Evolutionary conservation across 2,329 filamentous ascomycete species (phyloP).

Genomic region (Chaetomium olivaceum): DNA sequence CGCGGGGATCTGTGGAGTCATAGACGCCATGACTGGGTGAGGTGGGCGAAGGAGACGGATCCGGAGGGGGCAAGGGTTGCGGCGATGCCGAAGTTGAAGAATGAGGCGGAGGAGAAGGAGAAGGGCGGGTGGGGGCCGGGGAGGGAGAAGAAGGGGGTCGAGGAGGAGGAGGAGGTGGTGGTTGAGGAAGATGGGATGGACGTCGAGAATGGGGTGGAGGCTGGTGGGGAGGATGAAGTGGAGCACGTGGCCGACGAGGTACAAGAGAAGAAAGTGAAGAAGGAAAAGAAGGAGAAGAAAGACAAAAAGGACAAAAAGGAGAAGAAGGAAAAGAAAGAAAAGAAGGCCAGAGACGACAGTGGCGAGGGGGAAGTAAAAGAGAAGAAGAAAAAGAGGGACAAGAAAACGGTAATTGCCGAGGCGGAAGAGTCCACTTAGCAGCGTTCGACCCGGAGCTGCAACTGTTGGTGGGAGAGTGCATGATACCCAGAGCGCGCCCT

Average conservation of each 20-base stretch:
- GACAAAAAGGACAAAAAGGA: neutral
- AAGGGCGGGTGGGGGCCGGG: neutral
- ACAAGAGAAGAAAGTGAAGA: neutral
- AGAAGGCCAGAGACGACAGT: slow-evolving; percentile 12
- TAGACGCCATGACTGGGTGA: slow-evolving; percentile 55
- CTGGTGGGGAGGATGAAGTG: slow-evolving; percentile 2
- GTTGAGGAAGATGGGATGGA: neutral
- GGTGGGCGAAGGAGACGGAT: slow-evolving; percentile 56
- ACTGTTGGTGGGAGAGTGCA: neutral
- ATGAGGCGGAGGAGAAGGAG: slow-evolving; percentile 10
- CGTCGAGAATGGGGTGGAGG: neutral
- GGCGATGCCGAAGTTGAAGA: slow-evolving; percentile 38
- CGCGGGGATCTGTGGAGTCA: slow-evolving; percentile 60
- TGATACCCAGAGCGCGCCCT: slow-evolving; percentile 20
- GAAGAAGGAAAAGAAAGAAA: slow-evolving; percentile 18
- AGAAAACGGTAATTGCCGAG: slow-evolving; percentile 33
- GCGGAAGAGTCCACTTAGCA: slow-evolving; percentile 18
- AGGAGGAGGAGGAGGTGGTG: slow-evolving; percentile 12
- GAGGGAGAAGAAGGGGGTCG: neutral
- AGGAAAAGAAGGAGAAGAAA: slow-evolving; percentile 1
- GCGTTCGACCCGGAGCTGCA: neutral
- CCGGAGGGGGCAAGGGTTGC: slow-evolving; percentile 38
- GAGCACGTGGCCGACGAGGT: slow-evolving; percentile 8
- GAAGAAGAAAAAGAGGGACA: slow-evolving; percentile 16
- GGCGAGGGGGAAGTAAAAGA: neutral